phyloP scores from a whole-genome alignment of 2,329 filamentous ascomycete genomes.

The Amesomyces nigricolor region DNA sequence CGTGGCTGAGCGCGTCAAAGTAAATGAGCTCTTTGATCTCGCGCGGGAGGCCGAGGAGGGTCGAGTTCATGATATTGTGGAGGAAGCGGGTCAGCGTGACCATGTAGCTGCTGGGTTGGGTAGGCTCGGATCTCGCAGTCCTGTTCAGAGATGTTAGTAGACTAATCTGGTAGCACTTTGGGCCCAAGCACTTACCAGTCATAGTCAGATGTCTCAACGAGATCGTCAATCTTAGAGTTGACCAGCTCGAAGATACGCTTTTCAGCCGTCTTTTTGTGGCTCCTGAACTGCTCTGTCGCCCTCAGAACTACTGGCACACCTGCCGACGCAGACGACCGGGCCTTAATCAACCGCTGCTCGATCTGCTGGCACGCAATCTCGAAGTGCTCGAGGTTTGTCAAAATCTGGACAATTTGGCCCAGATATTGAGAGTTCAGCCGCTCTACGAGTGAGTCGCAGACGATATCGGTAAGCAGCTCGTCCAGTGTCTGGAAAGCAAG shows the following conservation, averaged over 20 bases:
- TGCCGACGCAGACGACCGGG: constrained; percentile 73
- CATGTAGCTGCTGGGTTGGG: constrained; percentile 88
- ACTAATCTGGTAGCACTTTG: neutral
- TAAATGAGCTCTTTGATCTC: constrained; percentile 98
- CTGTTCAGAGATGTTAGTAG: constrained; percentile 30
- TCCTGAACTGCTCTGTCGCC: constrained; percentile 80
- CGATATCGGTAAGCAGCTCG: constrained; percentile 85
- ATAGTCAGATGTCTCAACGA: constrained; percentile 95
- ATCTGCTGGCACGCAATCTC: constrained; percentile 88
- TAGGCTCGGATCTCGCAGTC: constrained; percentile 52
- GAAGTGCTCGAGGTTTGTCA: constrained; percentile 97
- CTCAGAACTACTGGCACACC: constrained; percentile 73
- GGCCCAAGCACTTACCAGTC: constrained; percentile 59
- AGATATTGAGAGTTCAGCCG: constrained; percentile 87
- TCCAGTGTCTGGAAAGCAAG: constrained; percentile 64
- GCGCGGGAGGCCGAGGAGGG: constrained; percentile 83
- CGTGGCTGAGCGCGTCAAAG: constrained; percentile 90
- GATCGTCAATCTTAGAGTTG: constrained; percentile 96
- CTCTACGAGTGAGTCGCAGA: constrained; percentile 85
- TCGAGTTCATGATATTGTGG: constrained; percentile 93
- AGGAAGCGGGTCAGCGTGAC: constrained; percentile 89
- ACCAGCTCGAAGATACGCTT: constrained; percentile 98
- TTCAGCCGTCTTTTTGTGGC: constrained; percentile 91
- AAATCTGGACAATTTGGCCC: constrained; percentile 95
- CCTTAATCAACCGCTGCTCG: constrained; percentile 77